Percentiles rank a stretch among this genome's conserved stretches.
phyloP scores from a whole-genome alignment of 805 yeast species.

The Metschnikowia gelsemii region DNA sequence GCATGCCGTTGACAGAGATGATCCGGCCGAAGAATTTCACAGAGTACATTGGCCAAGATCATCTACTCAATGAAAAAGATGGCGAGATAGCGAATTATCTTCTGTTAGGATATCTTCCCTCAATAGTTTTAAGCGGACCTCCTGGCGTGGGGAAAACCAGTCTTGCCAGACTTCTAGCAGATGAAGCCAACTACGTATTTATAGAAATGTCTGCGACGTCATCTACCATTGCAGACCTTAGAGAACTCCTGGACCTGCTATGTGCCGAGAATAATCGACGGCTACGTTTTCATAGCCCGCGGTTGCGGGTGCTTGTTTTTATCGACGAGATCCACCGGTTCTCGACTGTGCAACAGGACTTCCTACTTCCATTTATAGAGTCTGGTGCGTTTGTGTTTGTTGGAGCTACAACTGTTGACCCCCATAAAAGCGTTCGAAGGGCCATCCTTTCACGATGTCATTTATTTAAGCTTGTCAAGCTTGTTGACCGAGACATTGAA shows the following conservation, averaged over 20 bases:
- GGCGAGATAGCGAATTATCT: constrained; percentile 71
- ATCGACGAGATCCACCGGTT: constrained; percentile 93
- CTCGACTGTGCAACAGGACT: constrained; percentile 83
- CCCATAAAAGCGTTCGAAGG: constrained; percentile 74
- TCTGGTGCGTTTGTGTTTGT: constrained; percentile 75
- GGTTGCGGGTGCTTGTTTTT: constrained; percentile 53
- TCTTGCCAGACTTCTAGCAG: constrained; percentile 64
- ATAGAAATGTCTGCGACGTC: constrained; percentile 85
- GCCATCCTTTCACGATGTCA: constrained; percentile 86
- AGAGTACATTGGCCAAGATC: constrained; percentile 83
- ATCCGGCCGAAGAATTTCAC: constrained; percentile 72
- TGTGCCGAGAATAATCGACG: constrained; percentile 45
- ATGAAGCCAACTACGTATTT: constrained; percentile 53
- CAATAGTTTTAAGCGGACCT: constrained; percentile 91
- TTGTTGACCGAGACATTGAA: constrained; percentile 49
- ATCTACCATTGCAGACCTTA: constrained; percentile 63
- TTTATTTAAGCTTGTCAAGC: constrained; percentile 63
- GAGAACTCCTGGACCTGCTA: constrained; percentile 54
- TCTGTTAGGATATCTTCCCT: constrained; percentile 66
- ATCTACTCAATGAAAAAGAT: constrained; percentile 54
- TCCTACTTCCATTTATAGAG: constrained; percentile 80
- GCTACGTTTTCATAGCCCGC: constrained; percentile 20
- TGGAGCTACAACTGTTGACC: constrained; percentile 86
- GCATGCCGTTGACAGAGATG: constrained; percentile 66
- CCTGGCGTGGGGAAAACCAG: constrained; percentile 97